Percentiles rank a stretch among this genome's conserved stretches.
These are phyloP conservation scores for Taphrina confusa DNA, from an alignment of 1,139 yeast species.

Conservation along the genomic window DNA sequence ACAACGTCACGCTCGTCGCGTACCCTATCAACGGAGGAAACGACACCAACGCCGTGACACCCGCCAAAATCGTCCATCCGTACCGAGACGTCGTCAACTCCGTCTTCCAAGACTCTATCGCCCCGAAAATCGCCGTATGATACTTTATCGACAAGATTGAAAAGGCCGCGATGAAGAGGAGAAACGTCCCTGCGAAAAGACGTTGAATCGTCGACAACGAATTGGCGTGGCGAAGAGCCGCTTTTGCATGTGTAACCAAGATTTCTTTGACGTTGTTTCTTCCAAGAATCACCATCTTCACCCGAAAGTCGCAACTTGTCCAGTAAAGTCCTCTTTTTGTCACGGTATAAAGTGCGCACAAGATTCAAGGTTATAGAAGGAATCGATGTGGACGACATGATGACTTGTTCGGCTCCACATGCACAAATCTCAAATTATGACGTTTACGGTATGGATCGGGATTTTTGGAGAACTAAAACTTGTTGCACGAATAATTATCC, in stretches of 20 bases:
- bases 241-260: background rate
- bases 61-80: conserved; percentile 61
- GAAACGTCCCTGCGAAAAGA: conserved; percentile 11
- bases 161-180: background rate
- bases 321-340: no score
- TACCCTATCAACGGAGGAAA: conserved; percentile 93
- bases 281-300: no score
- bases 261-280: background rate
- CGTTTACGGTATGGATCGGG: no score
- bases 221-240: conserved; percentile 13
- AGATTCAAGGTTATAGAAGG: no score
- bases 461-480: no score
- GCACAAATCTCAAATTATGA: no score
- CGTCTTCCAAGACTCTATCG: conserved; percentile 15
- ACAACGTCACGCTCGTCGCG: conserved; percentile 53
- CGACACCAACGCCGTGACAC: conserved; percentile 54
- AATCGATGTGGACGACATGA: no score
- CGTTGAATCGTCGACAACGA: conserved; percentile 19
- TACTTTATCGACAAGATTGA: conserved; percentile 6
- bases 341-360: no score
- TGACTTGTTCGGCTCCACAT: no score
- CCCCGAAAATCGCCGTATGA: conserved; percentile 19
- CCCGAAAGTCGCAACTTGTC: no score
- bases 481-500: no score
- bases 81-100: conserved; percentile 40